Base-by-base conservation (phyloP, 2,329 filamentous ascomycete genomes). In the Alternaria postmessia region DNA sequence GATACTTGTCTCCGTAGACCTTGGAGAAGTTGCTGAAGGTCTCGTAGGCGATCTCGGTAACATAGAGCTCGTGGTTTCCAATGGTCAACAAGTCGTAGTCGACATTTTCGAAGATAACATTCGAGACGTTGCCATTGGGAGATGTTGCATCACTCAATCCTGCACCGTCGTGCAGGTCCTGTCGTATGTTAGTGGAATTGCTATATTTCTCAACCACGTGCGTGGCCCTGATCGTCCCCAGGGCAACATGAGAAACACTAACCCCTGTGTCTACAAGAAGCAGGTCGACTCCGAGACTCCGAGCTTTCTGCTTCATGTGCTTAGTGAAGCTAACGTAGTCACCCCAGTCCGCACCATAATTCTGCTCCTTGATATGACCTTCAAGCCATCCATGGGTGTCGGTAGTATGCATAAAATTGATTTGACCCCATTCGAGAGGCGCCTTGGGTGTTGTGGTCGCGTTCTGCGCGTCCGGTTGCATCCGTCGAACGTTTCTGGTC, bases 331-430 rank as follows among this genome's bases (percentile, higher is more conserved):
- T 84, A 42, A 87, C 86, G 73, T 85, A 89, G 72, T 90, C 88
- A 24, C 88, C 88, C 86, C 87, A 89, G 69, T 90, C 88, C 2
- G 87, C 87, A 41, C 87, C 86, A 62, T 88, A 89, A 68, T 88
- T 88, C 66, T 82, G 79, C 75, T 89, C 85, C 66, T 88, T 87
- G 63, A 89, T 72, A 69, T 88, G 85, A 4, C 86, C 85, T 67
- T 86, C 84, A 18, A 88, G 79, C 87, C 87, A 87, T 20, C 86
- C 86, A 69, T 88, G 86, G 0, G 85, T 87, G 63, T 89, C 86
- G 3, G 86, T 88, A 2, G 86, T 89, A 65, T 88, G 87, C 24
- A 89, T 81, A 78, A 97, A 86, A 67, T 89, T 89, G 66, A 89
- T 75, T 71, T 89, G 85, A 3, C 87, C 87, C 87, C 87, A 89